A percentile compares a stretch with the other conserved stretches of the same genome.
Conservation (phyloP, 2,329 filamentous ascomycete species). For the Fusarium guadeloupense region DNA sequence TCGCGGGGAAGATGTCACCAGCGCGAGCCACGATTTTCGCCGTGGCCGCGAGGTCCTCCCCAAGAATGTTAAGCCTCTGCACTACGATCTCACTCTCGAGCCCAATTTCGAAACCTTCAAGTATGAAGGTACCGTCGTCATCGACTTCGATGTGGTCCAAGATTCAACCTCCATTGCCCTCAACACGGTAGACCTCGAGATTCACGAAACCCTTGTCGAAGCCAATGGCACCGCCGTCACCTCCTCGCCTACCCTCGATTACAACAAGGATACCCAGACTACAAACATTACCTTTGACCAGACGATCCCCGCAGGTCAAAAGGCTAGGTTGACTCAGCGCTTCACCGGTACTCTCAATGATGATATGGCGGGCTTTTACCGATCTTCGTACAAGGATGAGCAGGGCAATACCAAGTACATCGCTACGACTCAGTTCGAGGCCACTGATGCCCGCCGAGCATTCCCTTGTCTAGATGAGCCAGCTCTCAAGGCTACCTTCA, state of each 20-base stretch:
- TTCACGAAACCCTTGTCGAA: constrained; percentile 68
- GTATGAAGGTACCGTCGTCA: constrained; percentile 84
- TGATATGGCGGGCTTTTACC: constrained; percentile 98
- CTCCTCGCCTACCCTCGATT: constrained; percentile 61
- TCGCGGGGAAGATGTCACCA: constrained; percentile 38
- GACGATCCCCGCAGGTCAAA: constrained; percentile 75
- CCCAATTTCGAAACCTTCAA: constrained; percentile 88
- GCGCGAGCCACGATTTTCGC: constrained; percentile 38
- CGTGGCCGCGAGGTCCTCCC: constrained; percentile 81
- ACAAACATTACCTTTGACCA: constrained; percentile 83
- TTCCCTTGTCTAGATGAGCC: constrained; percentile 98
- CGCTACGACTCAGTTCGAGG: constrained; percentile 95
- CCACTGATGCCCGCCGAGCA: constrained; percentile 89
- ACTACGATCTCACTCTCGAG: constrained; percentile 93
- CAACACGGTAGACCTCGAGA: constrained; percentile 87
- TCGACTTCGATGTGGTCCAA: constrained; percentile 87
- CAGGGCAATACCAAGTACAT: constrained; percentile 84
- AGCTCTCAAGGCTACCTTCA: constrained; percentile 91
- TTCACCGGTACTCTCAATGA: constrained; percentile 87
- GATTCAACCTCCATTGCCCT: constrained; percentile 87
- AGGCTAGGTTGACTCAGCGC: constrained; percentile 68
- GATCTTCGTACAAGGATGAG: constrained; percentile 87
- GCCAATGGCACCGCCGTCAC: constrained; percentile 58
- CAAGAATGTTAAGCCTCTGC: constrained; percentile 87
- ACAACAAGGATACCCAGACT: constrained; percentile 82